Conservation (phyloP, 192 early-diverging fungal genomes). For the Coemansia sp. region DNA sequence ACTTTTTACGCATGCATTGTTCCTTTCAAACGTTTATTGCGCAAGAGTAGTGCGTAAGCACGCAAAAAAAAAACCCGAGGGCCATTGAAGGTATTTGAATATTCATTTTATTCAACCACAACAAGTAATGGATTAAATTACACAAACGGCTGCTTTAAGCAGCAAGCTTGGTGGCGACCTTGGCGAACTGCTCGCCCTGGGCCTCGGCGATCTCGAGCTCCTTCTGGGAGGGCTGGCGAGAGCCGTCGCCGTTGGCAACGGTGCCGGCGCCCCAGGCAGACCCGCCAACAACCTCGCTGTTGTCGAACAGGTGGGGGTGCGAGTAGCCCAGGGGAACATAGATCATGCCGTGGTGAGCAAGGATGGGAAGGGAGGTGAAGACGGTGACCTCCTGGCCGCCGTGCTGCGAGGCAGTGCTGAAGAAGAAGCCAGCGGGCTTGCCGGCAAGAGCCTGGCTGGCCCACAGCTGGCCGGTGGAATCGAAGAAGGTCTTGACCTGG, state of each 20-base stretch:
- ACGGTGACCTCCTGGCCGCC: slow-evolving; percentile 80
- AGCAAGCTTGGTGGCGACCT: slow-evolving; percentile 51
- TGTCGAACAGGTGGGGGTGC: slow-evolving; percentile 54
- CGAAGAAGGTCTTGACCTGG: slow-evolving; percentile 73
- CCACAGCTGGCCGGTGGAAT: slow-evolving; percentile 61
- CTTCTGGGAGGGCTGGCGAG: slow-evolving; percentile 61
- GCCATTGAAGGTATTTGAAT: too few species aligned
- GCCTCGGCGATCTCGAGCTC: slow-evolving; percentile 61
- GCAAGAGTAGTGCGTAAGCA: too few species aligned
- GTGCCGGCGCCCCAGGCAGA: slow-evolving; percentile 67
- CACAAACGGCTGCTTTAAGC: slow-evolving; percentile 6
- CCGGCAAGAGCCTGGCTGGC: slow-evolving; percentile 57
- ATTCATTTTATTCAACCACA: too few species aligned
- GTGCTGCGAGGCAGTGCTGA: slow-evolving; percentile 69
- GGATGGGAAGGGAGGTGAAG: slow-evolving; percentile 61
- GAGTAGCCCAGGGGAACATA: slow-evolving; percentile 71
- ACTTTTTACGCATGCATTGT: too few species aligned
- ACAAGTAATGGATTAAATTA: background rate
- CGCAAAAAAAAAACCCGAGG: too few species aligned
- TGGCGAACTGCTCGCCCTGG: slow-evolving; percentile 62
- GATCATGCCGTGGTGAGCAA: slow-evolving; percentile 76
- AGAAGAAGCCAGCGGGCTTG: slow-evolving; percentile 74
- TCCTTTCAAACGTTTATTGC: too few species aligned
- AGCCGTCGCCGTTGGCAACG: slow-evolving; percentile 64
- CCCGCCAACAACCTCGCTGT: slow-evolving; percentile 66